A percentile compares a stretch with the other conserved stretches of the same genome.
Conservation (phyloP, 352 stramenopile species). For the Pythium aquatile region DNA sequence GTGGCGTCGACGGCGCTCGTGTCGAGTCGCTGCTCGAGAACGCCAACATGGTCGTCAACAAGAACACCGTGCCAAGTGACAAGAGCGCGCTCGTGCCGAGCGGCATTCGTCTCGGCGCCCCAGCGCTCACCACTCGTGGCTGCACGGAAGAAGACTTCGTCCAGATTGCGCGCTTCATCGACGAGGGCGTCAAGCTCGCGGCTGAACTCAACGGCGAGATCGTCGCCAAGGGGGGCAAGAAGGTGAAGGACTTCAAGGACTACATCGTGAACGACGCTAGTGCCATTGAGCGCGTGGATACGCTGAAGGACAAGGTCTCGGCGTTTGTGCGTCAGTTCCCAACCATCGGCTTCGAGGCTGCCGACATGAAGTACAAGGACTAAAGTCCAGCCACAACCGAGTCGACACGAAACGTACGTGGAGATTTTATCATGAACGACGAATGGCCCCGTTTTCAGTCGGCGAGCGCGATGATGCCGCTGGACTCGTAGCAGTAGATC, state of each 20-base stretch:
- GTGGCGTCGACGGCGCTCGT: constrained; percentile 92
- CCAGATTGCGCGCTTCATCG: constrained; percentile 94
- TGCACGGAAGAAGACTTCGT: constrained; percentile 96
- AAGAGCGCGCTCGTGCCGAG: constrained; percentile 96
- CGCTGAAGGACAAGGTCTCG: constrained; percentile 85
- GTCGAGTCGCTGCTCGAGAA: constrained; percentile 97
- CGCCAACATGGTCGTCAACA: constrained; percentile 98
- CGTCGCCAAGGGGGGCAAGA: constrained; percentile 57
- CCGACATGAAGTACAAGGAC: constrained; percentile 91
- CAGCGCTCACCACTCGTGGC: constrained; percentile 94
- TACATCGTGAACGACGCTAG: constrained; percentile 32
- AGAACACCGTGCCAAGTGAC: constrained; percentile 98
- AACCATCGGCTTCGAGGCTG: constrained; percentile 94
- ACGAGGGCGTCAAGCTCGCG: constrained; percentile 94
- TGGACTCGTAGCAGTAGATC: constrained; percentile 81
- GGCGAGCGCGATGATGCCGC: constrained; percentile 65
- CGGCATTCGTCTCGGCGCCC: constrained; percentile 96
- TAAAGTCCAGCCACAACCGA: constrained; percentile 24
- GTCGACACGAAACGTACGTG: background rate
- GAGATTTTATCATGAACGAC: background rate
- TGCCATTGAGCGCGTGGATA: constrained; percentile 43
- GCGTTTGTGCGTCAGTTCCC: constrained; percentile 95
- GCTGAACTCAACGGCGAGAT: constrained; percentile 63
- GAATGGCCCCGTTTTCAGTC: constrained; percentile 32
- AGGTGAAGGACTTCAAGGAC: constrained; percentile 38